A percentile compares a stretch with the other conserved stretches of the same genome.
Conservation (phyloP, 352 stramenopile genomes). For the Pythium aristosporum region DNA sequence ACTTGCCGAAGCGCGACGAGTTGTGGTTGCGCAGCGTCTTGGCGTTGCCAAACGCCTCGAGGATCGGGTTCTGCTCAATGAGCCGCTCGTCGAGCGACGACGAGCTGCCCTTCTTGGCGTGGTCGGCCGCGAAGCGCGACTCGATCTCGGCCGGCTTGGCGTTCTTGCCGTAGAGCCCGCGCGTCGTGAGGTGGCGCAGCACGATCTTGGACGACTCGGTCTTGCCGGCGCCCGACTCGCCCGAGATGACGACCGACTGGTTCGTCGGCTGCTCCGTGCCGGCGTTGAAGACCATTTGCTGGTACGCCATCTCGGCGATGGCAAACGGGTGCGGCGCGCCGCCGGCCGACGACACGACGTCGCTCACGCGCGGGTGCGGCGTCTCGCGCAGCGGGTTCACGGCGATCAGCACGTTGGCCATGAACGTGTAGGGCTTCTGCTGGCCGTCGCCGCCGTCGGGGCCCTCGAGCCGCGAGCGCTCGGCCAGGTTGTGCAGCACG, state of each 20-base stretch:
- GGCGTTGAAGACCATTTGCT: conserved; percentile 91
- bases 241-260: conserved; percentile 85
- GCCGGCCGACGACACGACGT: conserved; percentile 72
- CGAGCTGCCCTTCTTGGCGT: conserved; percentile 27
- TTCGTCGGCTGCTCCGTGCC: conserved; percentile 84
- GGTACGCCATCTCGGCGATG: conserved; percentile 89
- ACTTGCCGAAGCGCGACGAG: conserved; percentile 96
- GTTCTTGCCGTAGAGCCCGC: conserved; percentile 85
- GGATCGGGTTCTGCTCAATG: conserved; percentile 86
- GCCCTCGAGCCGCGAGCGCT: conserved; percentile 86
- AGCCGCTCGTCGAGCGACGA: conserved; percentile 74
- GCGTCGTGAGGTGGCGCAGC: conserved; percentile 84
- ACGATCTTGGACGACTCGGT: conserved; percentile 91
- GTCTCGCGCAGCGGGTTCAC: conserved; percentile 90
- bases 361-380: conserved; percentile 73
- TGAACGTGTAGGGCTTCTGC: conserved; percentile 90
- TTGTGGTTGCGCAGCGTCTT: conserved; percentile 98
- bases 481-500: conserved; percentile 94
- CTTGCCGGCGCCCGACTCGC: conserved; percentile 87
- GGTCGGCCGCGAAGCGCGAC: conserved; percentile 39
- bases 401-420: conserved; percentile 92
- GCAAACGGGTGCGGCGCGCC: conserved; percentile 83
- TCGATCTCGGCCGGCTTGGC: conserved; percentile 76
- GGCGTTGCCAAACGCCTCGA: conserved; percentile 89
- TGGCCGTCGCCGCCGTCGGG: conserved; percentile 41